Evolutionary conservation across 192 early-diverging fungal species (phyloP), one percentile per base, ranked within the genome.

Genomic region (Coemansia sp.): DNA sequence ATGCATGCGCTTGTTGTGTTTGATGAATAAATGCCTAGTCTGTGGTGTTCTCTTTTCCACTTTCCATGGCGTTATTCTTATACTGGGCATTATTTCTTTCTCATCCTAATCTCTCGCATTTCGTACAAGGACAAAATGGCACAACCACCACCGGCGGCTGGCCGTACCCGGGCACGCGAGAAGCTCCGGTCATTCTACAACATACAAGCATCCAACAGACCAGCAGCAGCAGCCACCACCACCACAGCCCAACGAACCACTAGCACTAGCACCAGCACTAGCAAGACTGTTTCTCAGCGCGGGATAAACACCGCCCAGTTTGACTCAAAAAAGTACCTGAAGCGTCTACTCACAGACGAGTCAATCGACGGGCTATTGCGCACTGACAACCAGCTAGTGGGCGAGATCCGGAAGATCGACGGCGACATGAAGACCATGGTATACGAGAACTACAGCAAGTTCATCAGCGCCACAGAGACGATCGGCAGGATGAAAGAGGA

Each of bases 391-490:
- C 50, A 53, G 37, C 62, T 69, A 22, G 52, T 61, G 17, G 31
- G 57, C 81, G 90, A 92, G 55, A 88, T 94, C 47, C 85, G 91
- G 59, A 86, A 95, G 57, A 85, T 98, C 55, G 94, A 98, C 68
- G 92, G 94, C 11, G 91, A 94, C 41, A 93, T 96, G 90, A 96
- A 98, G 73, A 96, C 97, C 0, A 84, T 98, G 42, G 95, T 98
- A 4, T 98, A 98, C 70, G 93, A 97, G 80, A 98, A 98, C 83
- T 98, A 98, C 68, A 93, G 84, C 84, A 94, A 95, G 83, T 97
- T 98, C 65, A 93, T 97, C 50, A 90, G 87, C 38, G 96, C 96
- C 0, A 93, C 94, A 2, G 93, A 97, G 55, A 94, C 96, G 1
- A 94, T 98, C 47, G 64, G 84, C 10, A 67, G 89, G 82, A 95